phyloP scores from a whole-genome alignment of 305 asterid genomes.

The Fraxinus paxiana region DNA sequence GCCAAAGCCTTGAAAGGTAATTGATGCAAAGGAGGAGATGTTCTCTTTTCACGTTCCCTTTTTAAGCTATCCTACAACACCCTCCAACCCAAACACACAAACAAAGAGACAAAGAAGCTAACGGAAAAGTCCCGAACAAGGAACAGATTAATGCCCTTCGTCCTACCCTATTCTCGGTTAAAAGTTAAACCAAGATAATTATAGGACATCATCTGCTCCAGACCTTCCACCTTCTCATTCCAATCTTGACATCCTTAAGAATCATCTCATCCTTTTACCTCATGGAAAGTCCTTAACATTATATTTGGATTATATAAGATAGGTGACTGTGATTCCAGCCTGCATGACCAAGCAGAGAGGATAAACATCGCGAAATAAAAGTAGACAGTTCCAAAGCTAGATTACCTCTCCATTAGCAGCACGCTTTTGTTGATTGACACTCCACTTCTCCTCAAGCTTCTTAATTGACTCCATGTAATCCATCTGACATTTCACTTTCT shows the following conservation, averaged over 20 bases:
- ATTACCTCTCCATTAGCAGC: constrained; percentile 66
- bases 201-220: background rate
- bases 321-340: constrained; percentile 3
- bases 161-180: background rate
- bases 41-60: background rate
- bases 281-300: background rate
- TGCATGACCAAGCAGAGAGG: background rate
- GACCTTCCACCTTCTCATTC: background rate
- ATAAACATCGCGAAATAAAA: constrained; percentile 1
- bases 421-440: constrained; percentile 63
- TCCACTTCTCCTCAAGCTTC: constrained; percentile 90
- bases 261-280: background rate
- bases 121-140: background rate
- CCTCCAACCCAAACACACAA: background rate
- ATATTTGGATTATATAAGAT: background rate
- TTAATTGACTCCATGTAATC: constrained; percentile 87
- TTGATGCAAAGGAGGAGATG: background rate
- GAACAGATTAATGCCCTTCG: background rate
- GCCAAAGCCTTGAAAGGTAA: background rate
- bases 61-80: background rate
- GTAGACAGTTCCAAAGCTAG: constrained; percentile 20
- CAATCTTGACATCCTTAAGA: background rate
- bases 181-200: background rate
- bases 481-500: constrained; percentile 87
- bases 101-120: background rate